Conservation (phyloP, 2,329 filamentous ascomycete species). For the Stenocarpella maydis region DNA sequence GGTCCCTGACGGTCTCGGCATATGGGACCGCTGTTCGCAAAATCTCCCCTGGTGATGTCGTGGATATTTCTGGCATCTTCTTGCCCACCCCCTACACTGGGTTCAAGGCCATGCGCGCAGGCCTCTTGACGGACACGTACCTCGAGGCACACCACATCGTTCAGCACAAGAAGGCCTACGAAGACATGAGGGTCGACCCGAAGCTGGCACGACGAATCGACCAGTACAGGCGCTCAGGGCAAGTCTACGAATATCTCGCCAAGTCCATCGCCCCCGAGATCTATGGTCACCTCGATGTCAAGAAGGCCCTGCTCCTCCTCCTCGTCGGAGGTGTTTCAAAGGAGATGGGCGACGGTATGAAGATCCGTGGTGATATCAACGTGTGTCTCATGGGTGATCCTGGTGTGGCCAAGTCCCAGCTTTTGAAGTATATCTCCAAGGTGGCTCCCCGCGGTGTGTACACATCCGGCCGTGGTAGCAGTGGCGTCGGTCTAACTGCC, state of each 20-base stretch:
- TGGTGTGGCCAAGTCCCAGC: constrained; percentile 98
- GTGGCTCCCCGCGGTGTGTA: constrained; percentile 93
- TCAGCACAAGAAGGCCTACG: constrained; percentile 98
- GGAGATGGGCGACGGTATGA: constrained; percentile 97
- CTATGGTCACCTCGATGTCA: constrained; percentile 94
- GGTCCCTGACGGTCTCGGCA: constrained; percentile 88
- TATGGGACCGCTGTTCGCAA: constrained; percentile 86
- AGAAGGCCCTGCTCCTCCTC: constrained; percentile 94
- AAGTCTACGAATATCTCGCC: constrained; percentile 94
- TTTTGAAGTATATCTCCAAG: constrained; percentile 98
- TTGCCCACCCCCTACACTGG: constrained; percentile 98
- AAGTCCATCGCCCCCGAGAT: constrained; percentile 98
- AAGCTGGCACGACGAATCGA: constrained; percentile 84
- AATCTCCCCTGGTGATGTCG: constrained; percentile 91
- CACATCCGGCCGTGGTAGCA: constrained; percentile 82
- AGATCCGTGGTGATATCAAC: constrained; percentile 98
- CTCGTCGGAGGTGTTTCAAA: constrained; percentile 97
- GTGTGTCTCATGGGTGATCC: constrained; percentile 99
- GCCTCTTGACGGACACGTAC: constrained; percentile 96
- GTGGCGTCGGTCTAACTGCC: constrained; percentile 82
- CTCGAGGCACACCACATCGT: constrained; percentile 91
- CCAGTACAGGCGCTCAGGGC: constrained; percentile 82
- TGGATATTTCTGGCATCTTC: constrained; percentile 95
- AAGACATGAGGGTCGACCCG: constrained; percentile 86
- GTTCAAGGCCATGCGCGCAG: constrained; percentile 95